phyloP scores from a whole-genome alignment of 2,329 filamentous ascomycete species.

The Scorias spongiosa region DNA sequence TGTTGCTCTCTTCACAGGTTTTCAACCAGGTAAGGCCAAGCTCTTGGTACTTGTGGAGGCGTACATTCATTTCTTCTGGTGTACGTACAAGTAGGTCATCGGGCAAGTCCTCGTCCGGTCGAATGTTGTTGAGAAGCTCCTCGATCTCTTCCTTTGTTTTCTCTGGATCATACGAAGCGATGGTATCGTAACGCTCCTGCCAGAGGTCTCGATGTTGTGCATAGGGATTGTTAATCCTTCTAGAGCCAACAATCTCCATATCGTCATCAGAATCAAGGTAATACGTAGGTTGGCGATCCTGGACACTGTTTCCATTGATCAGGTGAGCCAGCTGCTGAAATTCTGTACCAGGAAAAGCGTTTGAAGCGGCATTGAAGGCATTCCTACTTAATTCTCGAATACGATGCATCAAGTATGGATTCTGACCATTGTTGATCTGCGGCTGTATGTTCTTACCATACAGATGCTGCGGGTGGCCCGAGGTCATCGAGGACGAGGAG shows the following conservation, averaged over 20 bases:
- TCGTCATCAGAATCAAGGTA: constrained; percentile 7
- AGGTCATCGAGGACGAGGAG: background rate
- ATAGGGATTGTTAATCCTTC: constrained; percentile 8
- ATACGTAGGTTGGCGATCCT: constrained; percentile 5
- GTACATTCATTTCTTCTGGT: constrained; percentile 50
- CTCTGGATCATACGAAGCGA: constrained; percentile 27
- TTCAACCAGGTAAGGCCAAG: constrained; percentile 64
- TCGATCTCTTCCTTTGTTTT: constrained; percentile 52
- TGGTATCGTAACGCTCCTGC: constrained; percentile 10
- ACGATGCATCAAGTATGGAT: background rate
- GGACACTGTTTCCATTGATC: constrained; percentile 4
- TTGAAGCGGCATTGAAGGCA: background rate
- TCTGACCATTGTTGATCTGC: background rate
- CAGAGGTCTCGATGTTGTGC: constrained; percentile 14
- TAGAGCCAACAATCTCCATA: constrained; percentile 13
- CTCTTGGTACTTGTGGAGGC: constrained; percentile 69
- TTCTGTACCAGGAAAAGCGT: background rate
- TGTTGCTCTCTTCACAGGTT: constrained; percentile 53
- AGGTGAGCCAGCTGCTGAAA: constrained; percentile 9
- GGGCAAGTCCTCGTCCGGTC: constrained; percentile 44
- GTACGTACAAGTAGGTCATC: constrained; percentile 49
- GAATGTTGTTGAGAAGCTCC: constrained; percentile 55
- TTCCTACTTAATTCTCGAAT: background rate
- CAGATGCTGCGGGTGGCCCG: background rate
- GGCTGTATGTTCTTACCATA: background rate